Evolutionary conservation across 257 asterid genomes (phyloP).

Genomic region (Nicotiana noctiflora): DNA sequence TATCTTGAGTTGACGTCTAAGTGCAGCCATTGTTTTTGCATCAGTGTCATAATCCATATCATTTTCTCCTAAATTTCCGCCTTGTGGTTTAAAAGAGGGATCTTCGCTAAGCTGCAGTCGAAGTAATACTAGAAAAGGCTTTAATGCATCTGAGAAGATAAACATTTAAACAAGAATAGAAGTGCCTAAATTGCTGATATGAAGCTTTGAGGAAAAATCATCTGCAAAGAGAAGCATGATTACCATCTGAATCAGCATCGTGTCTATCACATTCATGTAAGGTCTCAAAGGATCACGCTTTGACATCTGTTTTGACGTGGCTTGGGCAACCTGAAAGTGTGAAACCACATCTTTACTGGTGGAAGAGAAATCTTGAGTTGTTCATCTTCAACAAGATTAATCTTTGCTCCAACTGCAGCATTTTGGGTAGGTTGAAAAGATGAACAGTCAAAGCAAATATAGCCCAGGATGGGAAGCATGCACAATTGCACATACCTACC

Average conservation of each 20-base stretch:
- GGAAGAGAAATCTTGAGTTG: background rate
- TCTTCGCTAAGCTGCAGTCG: constrained; percentile 59
- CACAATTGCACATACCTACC: background rate
- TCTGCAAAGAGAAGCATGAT: constrained; percentile 14
- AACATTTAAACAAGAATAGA: background rate
- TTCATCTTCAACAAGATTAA: background rate
- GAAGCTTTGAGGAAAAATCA: background rate
- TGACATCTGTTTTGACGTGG: constrained; percentile 76
- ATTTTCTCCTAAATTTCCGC: constrained; percentile 66
- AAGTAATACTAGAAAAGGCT: background rate
- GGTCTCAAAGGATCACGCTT: constrained; percentile 68
- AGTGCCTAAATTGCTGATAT: background rate
- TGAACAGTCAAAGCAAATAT: constrained; percentile 4
- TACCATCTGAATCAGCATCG: constrained; percentile 66
- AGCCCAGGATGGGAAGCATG: background rate
- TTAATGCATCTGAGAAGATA: constrained; percentile 1
- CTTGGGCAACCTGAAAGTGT: constrained; percentile 60
- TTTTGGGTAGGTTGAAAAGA: background rate
- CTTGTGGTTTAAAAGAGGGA: constrained; percentile 71
- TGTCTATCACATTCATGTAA: constrained; percentile 64
- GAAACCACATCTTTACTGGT: constrained; percentile 2
- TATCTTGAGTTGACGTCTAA: constrained; percentile 59
- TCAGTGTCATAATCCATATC: constrained; percentile 86
- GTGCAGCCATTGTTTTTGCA: constrained; percentile 65
- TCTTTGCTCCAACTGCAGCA: background rate